Base-by-base conservation (phyloP, 2,329 filamentous ascomycete species). In the Dactylellina cionopaga region DNA sequence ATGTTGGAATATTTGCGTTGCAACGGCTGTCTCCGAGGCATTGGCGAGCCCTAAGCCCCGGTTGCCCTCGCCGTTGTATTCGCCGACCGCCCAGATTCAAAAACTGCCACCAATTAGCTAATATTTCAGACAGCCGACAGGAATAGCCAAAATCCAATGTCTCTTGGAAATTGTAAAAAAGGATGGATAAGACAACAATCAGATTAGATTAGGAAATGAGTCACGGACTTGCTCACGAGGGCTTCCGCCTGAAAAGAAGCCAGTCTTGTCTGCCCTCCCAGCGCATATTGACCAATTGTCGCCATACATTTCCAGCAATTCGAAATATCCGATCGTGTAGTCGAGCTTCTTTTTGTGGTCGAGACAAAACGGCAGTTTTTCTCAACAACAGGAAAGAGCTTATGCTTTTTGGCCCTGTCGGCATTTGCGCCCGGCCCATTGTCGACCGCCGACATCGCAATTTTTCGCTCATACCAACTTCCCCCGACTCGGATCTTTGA, bases 151-250 rank as follows among this genome's bases (percentile, higher is more conserved):
- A 71, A 72, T 70, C 41, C 44, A 37, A n/a, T 31, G 10, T 25
- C 44, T 39, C n/a, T n/a, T n/a, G n/a, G n/a, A n/a, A n/a, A n/a
- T n/a, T n/a, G n/a, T n/a, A n/a, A n/a, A n/a, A n/a, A n/a, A n/a
- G n/a, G n/a, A n/a, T n/a, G n/a, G n/a, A n/a, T n/a, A n/a, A n/a
- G n/a, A n/a, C n/a, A n/a, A n/a, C n/a, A n/a, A 72, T 72, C 68
- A 55, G 68, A 72, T 72, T 72, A 72, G 68, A 72, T 72, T 65
- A 65, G 43, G 43, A 65, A 58, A 72, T 72, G 68, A 72, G 68
- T 72, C 68, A 72, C 59, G 68, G 52, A 54, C 29, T 37, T 22
- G 35, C 37, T 33, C 56, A 56, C 51, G 46, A 65, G 52, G 68
- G 22, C 66, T 47, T 51, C 56, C 39, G 65, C 58, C 58, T 72